These are phyloP conservation scores for Claviceps quebecensis DNA, from an alignment of 2,329 filamentous ascomycete species.

Conservation along the genomic window DNA sequence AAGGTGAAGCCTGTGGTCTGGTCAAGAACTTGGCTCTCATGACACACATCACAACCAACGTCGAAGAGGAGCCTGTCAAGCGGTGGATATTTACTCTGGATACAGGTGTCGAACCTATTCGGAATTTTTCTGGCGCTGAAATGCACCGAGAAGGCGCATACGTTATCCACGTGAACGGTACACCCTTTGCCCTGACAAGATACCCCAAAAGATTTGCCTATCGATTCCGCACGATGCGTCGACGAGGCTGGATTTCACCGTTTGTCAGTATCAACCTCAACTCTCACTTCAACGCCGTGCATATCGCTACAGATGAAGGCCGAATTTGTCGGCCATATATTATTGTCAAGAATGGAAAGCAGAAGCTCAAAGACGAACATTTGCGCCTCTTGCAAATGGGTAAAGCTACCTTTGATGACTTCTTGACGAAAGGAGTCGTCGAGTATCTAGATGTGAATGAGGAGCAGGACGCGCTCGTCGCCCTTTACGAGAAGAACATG, in stretches of 20 bases:
- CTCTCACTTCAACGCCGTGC: slow-evolving; percentile 77
- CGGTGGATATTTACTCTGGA: slow-evolving; percentile 79
- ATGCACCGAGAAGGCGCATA: slow-evolving; percentile 76
- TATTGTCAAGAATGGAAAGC: slow-evolving; percentile 76
- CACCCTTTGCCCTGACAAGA: slow-evolving; percentile 74
- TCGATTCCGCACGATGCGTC: slow-evolving; percentile 72
- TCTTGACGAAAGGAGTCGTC: slow-evolving; percentile 74
- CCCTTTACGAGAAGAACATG: slow-evolving; percentile 77
- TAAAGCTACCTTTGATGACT: slow-evolving; percentile 84
- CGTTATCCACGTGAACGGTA: slow-evolving; percentile 90
- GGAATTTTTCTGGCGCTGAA: slow-evolving; percentile 59
- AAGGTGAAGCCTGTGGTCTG: slow-evolving; percentile 94
- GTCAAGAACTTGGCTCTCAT: slow-evolving; percentile 97
- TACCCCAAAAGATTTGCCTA: slow-evolving; percentile 77
- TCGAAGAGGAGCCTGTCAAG: slow-evolving; percentile 81
- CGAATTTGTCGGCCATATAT: slow-evolving; percentile 93
- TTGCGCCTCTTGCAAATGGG: slow-evolving; percentile 71
- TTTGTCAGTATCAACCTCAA: slow-evolving; percentile 97
- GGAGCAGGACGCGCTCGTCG: slow-evolving; percentile 90
- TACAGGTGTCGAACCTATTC: slow-evolving; percentile 65
- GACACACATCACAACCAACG: slow-evolving; percentile 97
- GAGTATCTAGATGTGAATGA: slow-evolving; percentile 98
- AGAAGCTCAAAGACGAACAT: slow-evolving; percentile 66
- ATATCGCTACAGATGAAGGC: slow-evolving; percentile 94
- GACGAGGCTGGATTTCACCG: slow-evolving; percentile 83